Conservation (phyloP, 345 rosid genomes). For the Ceriops zippeliana region DNA sequence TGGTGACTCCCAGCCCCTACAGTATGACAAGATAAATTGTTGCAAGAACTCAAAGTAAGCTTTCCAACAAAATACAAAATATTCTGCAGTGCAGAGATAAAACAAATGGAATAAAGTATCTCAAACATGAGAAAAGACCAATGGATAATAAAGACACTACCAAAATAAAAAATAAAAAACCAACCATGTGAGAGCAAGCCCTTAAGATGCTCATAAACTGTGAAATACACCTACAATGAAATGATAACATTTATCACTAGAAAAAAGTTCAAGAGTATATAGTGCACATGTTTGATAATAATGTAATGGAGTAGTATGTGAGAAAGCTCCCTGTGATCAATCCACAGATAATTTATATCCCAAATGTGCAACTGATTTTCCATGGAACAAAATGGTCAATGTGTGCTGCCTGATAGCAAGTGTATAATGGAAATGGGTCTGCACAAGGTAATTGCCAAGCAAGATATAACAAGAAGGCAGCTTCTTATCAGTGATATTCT, state of each 20-base stretch:
- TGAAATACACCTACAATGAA: constrained; percentile 71
- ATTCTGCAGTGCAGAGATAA: background rate
- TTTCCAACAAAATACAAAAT: background rate
- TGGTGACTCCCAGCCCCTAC: constrained; percentile 45
- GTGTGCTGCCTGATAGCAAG: background rate
- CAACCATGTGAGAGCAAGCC: constrained; percentile 66
- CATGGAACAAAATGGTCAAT: background rate
- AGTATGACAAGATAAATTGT: constrained; percentile 11
- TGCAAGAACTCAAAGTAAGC: constrained; percentile 6
- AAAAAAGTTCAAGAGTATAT: constrained; percentile 14
- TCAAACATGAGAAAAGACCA: constrained; percentile 1
- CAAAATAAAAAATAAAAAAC: constrained; percentile 29
- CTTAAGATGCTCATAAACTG: constrained; percentile 70
- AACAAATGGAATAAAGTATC: background rate
- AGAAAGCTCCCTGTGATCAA: constrained; percentile 1
- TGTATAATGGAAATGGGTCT: too few relatives aligned
- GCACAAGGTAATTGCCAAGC: too few relatives aligned
- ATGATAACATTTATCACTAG: constrained; percentile 25
- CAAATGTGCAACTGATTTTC: background rate
- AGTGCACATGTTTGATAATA: background rate
- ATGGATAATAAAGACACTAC: background rate
- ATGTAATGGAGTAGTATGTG: too few relatives aligned
- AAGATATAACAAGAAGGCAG: too few relatives aligned
- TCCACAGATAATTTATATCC: background rate
- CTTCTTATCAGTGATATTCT: too few relatives aligned